Percentiles rank a stretch among this genome's conserved stretches.
Evolutionary conservation across 805 yeast genomes (phyloP).

Genomic region (Ogataea ramenticola): DNA sequence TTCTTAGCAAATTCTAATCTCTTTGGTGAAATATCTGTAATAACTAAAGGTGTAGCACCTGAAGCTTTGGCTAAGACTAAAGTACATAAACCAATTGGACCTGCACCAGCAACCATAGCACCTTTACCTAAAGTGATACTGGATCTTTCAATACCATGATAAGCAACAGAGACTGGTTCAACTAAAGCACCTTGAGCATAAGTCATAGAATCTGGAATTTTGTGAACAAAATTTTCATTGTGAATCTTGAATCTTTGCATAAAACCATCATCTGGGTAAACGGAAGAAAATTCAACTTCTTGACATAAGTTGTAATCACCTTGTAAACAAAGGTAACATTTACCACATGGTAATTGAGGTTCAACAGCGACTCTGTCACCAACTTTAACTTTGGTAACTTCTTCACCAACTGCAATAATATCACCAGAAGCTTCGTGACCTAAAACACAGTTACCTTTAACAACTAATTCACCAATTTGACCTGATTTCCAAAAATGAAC

Average conservation of each 20-base stretch:
- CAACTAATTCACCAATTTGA: conserved; percentile 42
- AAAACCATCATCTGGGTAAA: conserved; percentile 31
- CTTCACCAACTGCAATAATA: conserved; percentile 41
- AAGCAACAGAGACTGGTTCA: conserved; percentile 48
- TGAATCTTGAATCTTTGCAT: conserved; percentile 31
- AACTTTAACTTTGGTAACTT: conserved; percentile 35
- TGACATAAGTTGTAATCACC: conserved; percentile 36
- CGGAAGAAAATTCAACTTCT: conserved; percentile 30
- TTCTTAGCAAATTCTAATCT: conserved; percentile 40
- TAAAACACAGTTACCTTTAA: conserved; percentile 28
- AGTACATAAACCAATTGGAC: conserved; percentile 51
- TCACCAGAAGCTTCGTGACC: conserved; percentile 44
- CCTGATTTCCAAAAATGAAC: conserved; percentile 65
- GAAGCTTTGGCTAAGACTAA: conserved; percentile 42
- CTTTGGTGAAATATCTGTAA: conserved; percentile 38
- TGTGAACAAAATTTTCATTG: conserved; percentile 26
- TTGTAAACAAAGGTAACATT: conserved; percentile 29
- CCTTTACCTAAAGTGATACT: conserved; percentile 42
- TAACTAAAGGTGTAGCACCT: conserved; percentile 46
- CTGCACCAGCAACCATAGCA: conserved; percentile 45
- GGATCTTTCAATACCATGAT: conserved; percentile 43
- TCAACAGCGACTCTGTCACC: conserved; percentile 45
- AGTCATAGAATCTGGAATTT: conserved; percentile 34
- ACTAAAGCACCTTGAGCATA: conserved; percentile 48
- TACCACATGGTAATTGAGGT: conserved; percentile 48